These are phyloP conservation scores for Mycena indigotica DNA, from an alignment of 768 basidiomycete genomes.

Conservation along the genomic window DNA sequence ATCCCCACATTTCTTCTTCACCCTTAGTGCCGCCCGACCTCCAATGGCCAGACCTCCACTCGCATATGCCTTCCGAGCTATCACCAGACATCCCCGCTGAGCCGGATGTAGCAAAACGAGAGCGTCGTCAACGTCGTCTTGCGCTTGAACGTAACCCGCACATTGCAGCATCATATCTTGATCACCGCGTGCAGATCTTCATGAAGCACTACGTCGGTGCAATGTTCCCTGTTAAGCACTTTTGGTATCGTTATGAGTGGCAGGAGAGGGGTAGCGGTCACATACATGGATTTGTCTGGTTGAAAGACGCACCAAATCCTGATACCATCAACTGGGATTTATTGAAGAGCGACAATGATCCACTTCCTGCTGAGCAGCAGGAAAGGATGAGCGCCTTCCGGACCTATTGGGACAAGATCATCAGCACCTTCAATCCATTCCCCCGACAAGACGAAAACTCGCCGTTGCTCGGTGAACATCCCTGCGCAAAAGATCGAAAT, in stretches of 20 bases:
- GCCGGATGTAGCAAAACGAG: neutral
- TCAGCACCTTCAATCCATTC: no score
- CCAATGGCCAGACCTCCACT: neutral
- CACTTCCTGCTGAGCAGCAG: no score
- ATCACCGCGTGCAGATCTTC: constrained; percentile 1
- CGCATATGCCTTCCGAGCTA: neutral
- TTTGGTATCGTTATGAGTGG: constrained; percentile 16
- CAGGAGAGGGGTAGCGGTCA: constrained; percentile 12
- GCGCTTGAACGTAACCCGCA: constrained; percentile 10
- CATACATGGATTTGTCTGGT: constrained; percentile 15
- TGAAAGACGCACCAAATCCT: no score
- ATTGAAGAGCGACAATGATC: no score
- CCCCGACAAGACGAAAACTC: no score
- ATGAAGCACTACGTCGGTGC: constrained; percentile 1
- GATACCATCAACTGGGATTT: no score
- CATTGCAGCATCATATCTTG: constrained; percentile 7
- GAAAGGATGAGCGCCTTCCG: no score
- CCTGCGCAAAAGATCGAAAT: no score
- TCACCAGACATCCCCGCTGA: neutral
- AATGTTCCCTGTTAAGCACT: constrained; percentile 3
- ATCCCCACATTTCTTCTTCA: neutral
- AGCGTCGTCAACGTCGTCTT: neutral
- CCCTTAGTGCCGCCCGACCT: neutral
- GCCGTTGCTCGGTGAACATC: no score
- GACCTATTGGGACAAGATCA: no score